These are phyloP conservation scores for Geranium brycei DNA, from an alignment of 345 rosid species.

Conservation along the genomic window DNA sequence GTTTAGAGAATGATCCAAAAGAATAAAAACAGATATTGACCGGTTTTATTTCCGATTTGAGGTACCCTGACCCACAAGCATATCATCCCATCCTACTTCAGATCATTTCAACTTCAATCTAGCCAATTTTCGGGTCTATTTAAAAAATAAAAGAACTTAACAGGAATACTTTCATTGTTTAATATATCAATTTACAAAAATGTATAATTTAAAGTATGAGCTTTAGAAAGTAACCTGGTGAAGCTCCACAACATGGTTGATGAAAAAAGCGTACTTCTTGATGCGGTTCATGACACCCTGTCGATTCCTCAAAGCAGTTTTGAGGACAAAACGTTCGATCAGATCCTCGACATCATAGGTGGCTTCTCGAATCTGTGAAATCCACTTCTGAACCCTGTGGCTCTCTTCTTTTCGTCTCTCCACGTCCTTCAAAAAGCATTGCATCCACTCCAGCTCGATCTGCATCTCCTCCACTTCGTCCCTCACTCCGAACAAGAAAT, in stretches of 20 bases:
- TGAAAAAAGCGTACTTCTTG: background rate
- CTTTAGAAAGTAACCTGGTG: background rate
- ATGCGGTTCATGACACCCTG: background rate
- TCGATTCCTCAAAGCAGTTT: background rate
- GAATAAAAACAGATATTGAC: too few species aligned
- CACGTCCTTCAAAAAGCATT: constrained; percentile 25
- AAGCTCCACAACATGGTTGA: background rate
- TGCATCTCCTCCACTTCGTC: constrained; percentile 12
- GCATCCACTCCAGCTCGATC: constrained; percentile 17
- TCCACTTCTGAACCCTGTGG: constrained; percentile 16
- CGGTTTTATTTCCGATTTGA: too few species aligned
- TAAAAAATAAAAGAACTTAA: too few species aligned
- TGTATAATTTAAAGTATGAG: too few species aligned
- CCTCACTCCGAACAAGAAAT: constrained; percentile 13
- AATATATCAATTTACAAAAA: too few species aligned
- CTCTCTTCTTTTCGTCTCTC: constrained; percentile 20
- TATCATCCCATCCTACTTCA: too few species aligned
- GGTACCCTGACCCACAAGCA: too few species aligned
- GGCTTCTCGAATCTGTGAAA: constrained; percentile 11
- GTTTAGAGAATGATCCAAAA: too few species aligned
- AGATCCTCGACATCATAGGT: background rate
- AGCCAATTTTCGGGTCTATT: too few species aligned
- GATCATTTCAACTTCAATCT: too few species aligned
- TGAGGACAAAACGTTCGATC: background rate
- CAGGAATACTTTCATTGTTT: too few species aligned